Conservation (phyloP, 257 asterid species). For the Phtheirospermum japonicum region DNA sequence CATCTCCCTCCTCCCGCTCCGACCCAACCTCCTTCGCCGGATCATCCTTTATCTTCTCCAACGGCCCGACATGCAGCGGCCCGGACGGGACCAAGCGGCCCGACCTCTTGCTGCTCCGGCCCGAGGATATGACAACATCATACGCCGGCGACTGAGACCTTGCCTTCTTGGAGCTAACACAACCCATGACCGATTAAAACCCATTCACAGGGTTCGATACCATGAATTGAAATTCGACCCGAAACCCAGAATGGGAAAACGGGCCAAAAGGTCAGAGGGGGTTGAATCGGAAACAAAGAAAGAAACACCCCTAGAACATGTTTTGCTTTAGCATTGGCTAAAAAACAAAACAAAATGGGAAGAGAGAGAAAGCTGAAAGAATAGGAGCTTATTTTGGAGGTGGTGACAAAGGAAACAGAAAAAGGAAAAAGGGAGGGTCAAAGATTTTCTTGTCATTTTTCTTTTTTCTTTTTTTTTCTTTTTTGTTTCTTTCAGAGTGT, state of each 20-base stretch:
- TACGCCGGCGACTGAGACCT: constrained; percentile 40
- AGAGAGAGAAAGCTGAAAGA: too few species aligned
- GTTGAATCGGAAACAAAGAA: constrained; percentile 5
- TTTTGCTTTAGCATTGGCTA: constrained; percentile 28
- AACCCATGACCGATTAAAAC: constrained; percentile 88
- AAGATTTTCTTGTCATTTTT: constrained; percentile 9
- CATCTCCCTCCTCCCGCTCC: constrained; percentile 25
- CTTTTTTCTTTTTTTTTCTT: not conserved
- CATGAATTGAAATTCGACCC: constrained; percentile 23
- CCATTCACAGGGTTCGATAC: constrained; percentile 42
- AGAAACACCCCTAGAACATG: constrained; percentile 39
- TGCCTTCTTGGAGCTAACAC: constrained; percentile 77
- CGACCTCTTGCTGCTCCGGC: constrained; percentile 27
- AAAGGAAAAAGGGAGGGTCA: constrained; percentile 17
- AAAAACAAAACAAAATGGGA: not conserved
- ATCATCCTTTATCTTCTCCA: constrained; percentile 56
- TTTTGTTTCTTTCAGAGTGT: constrained; percentile 14
- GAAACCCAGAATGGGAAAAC: constrained; percentile 41
- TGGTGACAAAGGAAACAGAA: constrained; percentile 7
- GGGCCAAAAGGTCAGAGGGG: constrained; percentile 39
- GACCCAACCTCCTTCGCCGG: constrained; percentile 44
- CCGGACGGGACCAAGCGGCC: constrained; percentile 28
- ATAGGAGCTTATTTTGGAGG: not conserved
- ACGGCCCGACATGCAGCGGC: constrained; percentile 28
- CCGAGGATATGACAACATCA: constrained; percentile 26